These are phyloP conservation scores for Aspergillus saccharolyticus DNA, from an alignment of 495 filamentous ascomycete species.

Conservation along the genomic window DNA sequence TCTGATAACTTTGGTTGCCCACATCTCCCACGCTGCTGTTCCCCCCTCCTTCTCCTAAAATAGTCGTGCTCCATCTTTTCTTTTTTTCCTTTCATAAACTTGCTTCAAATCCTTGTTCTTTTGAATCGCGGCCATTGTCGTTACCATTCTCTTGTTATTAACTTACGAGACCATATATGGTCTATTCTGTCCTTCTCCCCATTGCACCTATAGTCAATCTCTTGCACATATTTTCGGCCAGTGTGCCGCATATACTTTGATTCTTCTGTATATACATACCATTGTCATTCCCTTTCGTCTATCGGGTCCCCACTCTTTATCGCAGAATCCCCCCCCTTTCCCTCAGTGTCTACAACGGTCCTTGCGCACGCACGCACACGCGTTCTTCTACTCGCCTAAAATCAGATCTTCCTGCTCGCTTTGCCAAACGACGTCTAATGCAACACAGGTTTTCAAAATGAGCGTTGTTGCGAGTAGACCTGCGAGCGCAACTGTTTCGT, in stretches of 20 bases:
- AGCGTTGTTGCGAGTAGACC: slow-evolving; percentile 43
- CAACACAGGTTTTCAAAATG: slow-evolving; percentile 24
- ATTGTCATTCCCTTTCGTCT: background rate
- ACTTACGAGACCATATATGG: background rate
- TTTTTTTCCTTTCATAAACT: slow-evolving; percentile 1
- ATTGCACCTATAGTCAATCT: slow-evolving; percentile 2
- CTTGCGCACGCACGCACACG: slow-evolving; percentile 4
- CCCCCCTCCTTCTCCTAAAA: slow-evolving; percentile 19
- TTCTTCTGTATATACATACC: slow-evolving; percentile 2
- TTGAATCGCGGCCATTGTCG: background rate
- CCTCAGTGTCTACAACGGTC: slow-evolving; percentile 5
- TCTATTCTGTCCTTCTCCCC: background rate
- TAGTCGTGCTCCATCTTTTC: slow-evolving; percentile 14
- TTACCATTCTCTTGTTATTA: background rate
- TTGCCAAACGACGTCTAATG: slow-evolving; percentile 13
- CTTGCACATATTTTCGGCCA: background rate
- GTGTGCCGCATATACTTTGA: slow-evolving; percentile 2
- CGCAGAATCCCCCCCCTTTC: background rate
- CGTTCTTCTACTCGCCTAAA: background rate
- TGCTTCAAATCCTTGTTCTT: background rate
- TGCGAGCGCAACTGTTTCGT: slow-evolving; percentile 32
- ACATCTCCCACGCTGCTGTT: slow-evolving; percentile 8
- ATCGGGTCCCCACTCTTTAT: background rate
- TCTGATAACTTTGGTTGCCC: slow-evolving; percentile 1
- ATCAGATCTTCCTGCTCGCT: background rate